These are phyloP conservation scores for Nitzschia inconspicua DNA, from an alignment of 108 stramenopile species.

Conservation along the genomic window DNA sequence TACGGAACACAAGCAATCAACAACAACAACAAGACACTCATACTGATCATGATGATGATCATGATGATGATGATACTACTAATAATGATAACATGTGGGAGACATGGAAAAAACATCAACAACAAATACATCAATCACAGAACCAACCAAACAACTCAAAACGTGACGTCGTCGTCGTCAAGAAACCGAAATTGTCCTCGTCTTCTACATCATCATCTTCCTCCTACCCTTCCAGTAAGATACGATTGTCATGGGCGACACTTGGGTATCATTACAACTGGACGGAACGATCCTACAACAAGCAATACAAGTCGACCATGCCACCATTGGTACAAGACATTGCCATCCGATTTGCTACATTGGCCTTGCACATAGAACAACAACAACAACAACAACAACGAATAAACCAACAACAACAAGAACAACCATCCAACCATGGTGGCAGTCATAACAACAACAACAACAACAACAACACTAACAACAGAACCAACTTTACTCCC, in stretches of 20 bases:
- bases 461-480: background rate
- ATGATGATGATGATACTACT: background rate
- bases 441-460: background rate
- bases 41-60: constrained; percentile 54
- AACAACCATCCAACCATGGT: too few relatives aligned
- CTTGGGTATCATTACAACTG: constrained; percentile 75
- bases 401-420: background rate
- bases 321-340: constrained; percentile 31
- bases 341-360: constrained; percentile 30
- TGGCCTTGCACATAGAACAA: constrained; percentile 6
- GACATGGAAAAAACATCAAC: constrained; percentile 27
- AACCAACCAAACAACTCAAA: background rate
- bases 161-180: background rate
- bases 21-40: constrained; percentile 7
- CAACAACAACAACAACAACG: background rate
- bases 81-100: constrained; percentile 33
- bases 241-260: constrained; percentile 54
- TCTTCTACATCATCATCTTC: background rate
- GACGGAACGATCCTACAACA: constrained; percentile 46
- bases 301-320: constrained; percentile 36
- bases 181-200: background rate
- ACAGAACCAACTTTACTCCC: constrained; percentile 22
- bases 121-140: background rate
- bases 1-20: background rate
- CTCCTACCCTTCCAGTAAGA: background rate